phyloP scores from a whole-genome alignment of 805 yeast species.

The Wickerhamiella kurtzmanii region DNA sequence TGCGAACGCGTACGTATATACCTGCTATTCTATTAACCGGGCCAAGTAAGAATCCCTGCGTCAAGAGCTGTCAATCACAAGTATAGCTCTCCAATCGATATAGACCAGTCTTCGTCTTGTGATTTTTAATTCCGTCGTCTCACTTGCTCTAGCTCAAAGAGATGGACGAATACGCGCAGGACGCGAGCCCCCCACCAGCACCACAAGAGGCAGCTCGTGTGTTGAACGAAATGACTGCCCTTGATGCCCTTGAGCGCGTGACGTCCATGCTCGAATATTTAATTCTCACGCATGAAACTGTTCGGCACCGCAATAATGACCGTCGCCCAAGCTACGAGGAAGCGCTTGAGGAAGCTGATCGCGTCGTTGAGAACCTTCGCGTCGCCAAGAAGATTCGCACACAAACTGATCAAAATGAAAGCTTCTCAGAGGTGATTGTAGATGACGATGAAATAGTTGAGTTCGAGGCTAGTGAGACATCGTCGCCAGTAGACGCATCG shows the following conservation, averaged over 20 bases:
- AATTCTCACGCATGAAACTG: conserved; percentile 14
- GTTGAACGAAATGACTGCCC: conserved; percentile 9
- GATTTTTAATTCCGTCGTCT: too few relatives aligned
- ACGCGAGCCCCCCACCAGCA: neutral
- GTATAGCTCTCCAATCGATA: too few relatives aligned
- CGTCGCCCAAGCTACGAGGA: conserved; percentile 13
- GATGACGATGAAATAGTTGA: neutral
- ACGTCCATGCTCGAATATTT: conserved; percentile 15
- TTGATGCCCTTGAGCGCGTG: conserved; percentile 18
- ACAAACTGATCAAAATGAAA: too few relatives aligned
- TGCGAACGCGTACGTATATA: too few relatives aligned
- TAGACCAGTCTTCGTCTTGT: too few relatives aligned
- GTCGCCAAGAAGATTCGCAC: neutral
- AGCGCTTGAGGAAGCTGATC: conserved; percentile 6
- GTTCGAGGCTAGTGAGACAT: too few relatives aligned
- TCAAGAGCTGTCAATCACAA: too few relatives aligned
- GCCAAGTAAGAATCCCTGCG: too few relatives aligned
- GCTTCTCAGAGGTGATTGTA: too few relatives aligned
- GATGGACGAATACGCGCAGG: neutral
- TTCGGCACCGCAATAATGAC: neutral
- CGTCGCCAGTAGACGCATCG: too few relatives aligned
- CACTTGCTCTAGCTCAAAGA: too few relatives aligned
- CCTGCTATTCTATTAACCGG: too few relatives aligned
- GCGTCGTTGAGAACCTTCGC: conserved; percentile 5
- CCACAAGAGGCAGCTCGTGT: neutral